Evolutionary conservation across 164 flowering plant genomes (phyloP).

Genomic region (Magnolia sinica): DNA sequence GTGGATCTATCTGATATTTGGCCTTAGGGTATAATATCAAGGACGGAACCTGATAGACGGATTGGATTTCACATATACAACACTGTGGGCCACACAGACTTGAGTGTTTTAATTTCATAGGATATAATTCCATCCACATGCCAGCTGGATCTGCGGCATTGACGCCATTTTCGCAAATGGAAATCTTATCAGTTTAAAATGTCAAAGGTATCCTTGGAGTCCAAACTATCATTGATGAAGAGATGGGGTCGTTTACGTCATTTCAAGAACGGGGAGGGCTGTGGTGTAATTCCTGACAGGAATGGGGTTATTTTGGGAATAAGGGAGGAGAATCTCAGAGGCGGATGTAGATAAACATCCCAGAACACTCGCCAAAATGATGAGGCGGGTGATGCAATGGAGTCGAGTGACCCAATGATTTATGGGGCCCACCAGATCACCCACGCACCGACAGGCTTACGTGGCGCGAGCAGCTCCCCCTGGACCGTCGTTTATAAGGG

Average conservation of each 20-base stretch:
- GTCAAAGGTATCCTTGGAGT: not conserved
- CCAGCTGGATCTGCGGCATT: too few relatives aligned
- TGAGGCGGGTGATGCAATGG: not conserved
- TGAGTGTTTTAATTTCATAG: too few relatives aligned
- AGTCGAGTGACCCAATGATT: slow-evolving; percentile 13
- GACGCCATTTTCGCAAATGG: too few relatives aligned
- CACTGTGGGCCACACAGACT: too few relatives aligned
- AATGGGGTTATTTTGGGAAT: not conserved
- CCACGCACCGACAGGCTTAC: not conserved
- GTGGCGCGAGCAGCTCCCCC: not conserved
- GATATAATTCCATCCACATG: too few relatives aligned
- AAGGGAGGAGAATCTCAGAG: not conserved
- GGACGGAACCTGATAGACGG: too few relatives aligned
- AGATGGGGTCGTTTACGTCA: too few relatives aligned
- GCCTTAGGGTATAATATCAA: too few relatives aligned
- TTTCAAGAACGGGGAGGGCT: not conserved
- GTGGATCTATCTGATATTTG: too few relatives aligned
- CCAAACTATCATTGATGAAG: not conserved
- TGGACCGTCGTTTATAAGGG: not conserved
- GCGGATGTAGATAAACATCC: not conserved
- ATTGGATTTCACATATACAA: too few relatives aligned
- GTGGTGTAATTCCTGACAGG: not conserved
- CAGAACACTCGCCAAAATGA: slow-evolving; percentile 4
- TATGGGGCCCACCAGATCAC: slow-evolving; percentile 10
- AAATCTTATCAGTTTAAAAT: too few relatives aligned